A percentile compares a stretch with the other conserved stretches of the same genome.
Conservation (phyloP, 2,329 filamentous ascomycete genomes). For the Aspergillus sp. region DNA sequence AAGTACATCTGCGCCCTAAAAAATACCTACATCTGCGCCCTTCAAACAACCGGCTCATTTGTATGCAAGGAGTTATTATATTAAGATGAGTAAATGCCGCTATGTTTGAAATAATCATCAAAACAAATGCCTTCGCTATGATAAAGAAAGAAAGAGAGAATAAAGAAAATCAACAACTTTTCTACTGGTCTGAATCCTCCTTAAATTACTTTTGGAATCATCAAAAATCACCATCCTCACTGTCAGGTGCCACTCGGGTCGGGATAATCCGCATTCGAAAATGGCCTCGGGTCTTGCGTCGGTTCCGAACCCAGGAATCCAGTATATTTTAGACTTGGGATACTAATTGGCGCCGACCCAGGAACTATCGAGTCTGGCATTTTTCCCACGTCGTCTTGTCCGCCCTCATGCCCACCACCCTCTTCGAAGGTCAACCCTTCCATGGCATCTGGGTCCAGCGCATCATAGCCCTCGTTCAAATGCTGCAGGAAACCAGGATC, state of each 20-base stretch:
- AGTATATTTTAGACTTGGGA: neutral
- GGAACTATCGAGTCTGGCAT: neutral
- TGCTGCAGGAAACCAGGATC: slow-evolving; percentile 34
- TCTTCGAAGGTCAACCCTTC: slow-evolving; percentile 20
- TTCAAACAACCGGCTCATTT: neutral
- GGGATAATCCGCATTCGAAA: neutral
- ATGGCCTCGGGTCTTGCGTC: neutral
- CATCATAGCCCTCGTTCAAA: slow-evolving; percentile 29
- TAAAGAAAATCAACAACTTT: too few species aligned
- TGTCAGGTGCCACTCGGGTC: neutral
- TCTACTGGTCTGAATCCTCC: too few species aligned
- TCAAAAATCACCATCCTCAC: too few species aligned
- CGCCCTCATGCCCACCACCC: slow-evolving; percentile 1
- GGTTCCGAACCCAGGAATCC: neutral
- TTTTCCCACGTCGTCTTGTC: neutral
- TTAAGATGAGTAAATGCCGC: too few species aligned
- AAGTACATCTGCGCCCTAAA: neutral
- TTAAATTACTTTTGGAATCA: too few species aligned
- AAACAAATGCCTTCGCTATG: too few species aligned
- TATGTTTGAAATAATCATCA: too few species aligned
- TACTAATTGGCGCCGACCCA: neutral
- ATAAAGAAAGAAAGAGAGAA: too few species aligned
- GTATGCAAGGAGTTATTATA: too few species aligned
- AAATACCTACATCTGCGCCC: neutral
- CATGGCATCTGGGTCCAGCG: slow-evolving; percentile 24